These are phyloP conservation scores for Coleophoma eucalyptorum DNA, from an alignment of 2,329 filamentous ascomycete genomes.

Conservation along the genomic window DNA sequence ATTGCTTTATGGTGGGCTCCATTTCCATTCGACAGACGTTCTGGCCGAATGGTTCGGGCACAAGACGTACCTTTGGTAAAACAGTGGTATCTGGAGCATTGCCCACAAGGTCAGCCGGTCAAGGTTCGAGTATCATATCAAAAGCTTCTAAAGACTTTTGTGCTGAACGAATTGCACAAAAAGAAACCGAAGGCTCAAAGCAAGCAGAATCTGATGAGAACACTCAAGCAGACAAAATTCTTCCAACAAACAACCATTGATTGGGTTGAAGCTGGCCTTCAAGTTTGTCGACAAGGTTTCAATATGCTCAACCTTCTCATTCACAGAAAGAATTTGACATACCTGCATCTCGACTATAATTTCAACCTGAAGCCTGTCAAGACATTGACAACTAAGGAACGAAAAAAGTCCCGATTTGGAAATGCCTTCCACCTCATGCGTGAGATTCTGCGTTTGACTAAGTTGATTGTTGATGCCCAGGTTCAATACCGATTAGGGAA, in stretches of 20 bases:
- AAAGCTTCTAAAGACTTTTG: constrained; percentile 92
- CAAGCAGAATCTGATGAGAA: constrained; percentile 86
- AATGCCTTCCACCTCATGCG: constrained; percentile 99
- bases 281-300: constrained; percentile 97
- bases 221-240: constrained; percentile 94
- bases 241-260: constrained; percentile 99
- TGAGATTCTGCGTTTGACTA: constrained; percentile 92
- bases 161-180: constrained; percentile 95
- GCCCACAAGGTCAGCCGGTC: constrained; percentile 84
- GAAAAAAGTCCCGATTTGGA: constrained; percentile 98
- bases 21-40: constrained; percentile 90
- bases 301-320: constrained; percentile 99
- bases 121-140: constrained; percentile 98
- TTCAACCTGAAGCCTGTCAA: constrained; percentile 99
- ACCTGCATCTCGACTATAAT: constrained; percentile 98
- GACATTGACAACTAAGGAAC: constrained; percentile 96
- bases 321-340: constrained; percentile 96
- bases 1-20: constrained; percentile 98
- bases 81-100: constrained; percentile 97
- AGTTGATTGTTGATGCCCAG: constrained; percentile 96
- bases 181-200: constrained; percentile 93
- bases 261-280: constrained; percentile 97
- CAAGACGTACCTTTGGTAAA: constrained; percentile 97
- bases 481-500: constrained; percentile 97
- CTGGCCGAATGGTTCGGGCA: constrained; percentile 91